Conservation (phyloP, 1,284 basidiomycete species). For the Malassezia vespertilionis region DNA sequence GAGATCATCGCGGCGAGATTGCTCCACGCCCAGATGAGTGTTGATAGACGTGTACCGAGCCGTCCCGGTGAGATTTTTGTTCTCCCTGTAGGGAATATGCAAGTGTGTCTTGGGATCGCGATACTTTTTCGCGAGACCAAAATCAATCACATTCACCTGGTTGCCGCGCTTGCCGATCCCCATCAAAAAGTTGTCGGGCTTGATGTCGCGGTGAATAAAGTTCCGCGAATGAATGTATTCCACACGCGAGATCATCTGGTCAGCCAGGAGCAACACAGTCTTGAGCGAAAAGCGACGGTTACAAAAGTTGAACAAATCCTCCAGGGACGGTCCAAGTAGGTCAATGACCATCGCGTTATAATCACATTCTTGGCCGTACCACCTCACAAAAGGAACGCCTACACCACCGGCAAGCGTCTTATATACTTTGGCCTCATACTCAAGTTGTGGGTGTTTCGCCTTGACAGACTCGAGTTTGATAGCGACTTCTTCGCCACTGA, state of each 20-base stretch:
- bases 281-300: conserved; percentile 96
- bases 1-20: conserved; percentile 47
- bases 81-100: conserved; percentile 98
- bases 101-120: conserved; percentile 98
- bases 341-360: conserved; percentile 99
- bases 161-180: conserved; percentile 98
- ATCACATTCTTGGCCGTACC: conserved; percentile 98
- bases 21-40: conserved; percentile 80
- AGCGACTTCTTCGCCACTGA: conserved; percentile 98
- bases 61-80: conserved; percentile 98
- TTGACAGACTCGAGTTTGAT: conserved; percentile 99
- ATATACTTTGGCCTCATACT: conserved; percentile 63
- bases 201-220: conserved; percentile 98
- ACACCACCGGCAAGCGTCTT: conserved; percentile 93
- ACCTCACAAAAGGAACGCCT: conserved; percentile 91
- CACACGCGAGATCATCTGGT: conserved; percentile 94
- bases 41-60: conserved; percentile 99
- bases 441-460: conserved; percentile 98
- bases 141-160: conserved; percentile 99
- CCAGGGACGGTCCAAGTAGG: conserved; percentile 88
- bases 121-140: conserved; percentile 98
- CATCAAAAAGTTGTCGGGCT: conserved; percentile 99
- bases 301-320: conserved; percentile 99
- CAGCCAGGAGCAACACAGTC: conserved; percentile 89
- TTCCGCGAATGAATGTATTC: conserved; percentile 99